These are phyloP conservation scores for Microstegium vimineum DNA, from an alignment of 176 grass and related monocot genomes.

Conservation along the genomic window DNA sequence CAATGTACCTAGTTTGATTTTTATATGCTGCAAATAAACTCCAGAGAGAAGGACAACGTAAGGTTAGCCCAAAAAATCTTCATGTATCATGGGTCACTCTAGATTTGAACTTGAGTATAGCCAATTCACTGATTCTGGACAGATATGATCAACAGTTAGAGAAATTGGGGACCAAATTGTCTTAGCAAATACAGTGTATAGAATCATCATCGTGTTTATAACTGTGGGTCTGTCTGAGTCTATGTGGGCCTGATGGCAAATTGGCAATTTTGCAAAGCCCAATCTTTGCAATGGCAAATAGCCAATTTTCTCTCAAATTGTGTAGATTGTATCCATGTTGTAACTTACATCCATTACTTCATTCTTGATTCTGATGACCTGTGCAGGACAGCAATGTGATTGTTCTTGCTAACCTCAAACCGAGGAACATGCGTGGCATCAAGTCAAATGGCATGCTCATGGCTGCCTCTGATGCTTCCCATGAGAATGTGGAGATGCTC, in stretches of 20 bases:
- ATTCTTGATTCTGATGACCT: not conserved
- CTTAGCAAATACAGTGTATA: not conserved
- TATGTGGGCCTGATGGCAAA: not conserved
- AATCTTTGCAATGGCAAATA: not conserved
- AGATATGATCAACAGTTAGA: not conserved
- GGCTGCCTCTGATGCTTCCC: constrained; percentile 89
- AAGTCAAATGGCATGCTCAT: constrained; percentile 99
- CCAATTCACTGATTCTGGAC: not conserved
- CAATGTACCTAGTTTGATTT: not conserved
- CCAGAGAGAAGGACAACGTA: not conserved
- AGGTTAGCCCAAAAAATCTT: not conserved
- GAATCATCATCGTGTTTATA: not conserved
- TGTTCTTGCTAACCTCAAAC: constrained; percentile 89
- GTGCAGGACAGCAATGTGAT: constrained; percentile 78
- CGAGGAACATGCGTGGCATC: constrained; percentile 94
- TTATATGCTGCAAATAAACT: not conserved
- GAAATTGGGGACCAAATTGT: not conserved
- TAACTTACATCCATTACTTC: not conserved
- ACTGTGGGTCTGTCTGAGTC: not conserved
- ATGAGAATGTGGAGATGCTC: constrained; percentile 87
- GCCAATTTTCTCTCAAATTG: not conserved
- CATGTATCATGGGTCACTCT: not conserved
- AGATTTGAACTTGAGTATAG: not conserved
- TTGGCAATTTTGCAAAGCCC: no score
- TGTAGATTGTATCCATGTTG: not conserved